Evolutionary conservation across 371 early-diverging fungal species (phyloP), one percentile per base, ranked within the genome.

Genomic region (Sporodiniella umbellata): DNA sequence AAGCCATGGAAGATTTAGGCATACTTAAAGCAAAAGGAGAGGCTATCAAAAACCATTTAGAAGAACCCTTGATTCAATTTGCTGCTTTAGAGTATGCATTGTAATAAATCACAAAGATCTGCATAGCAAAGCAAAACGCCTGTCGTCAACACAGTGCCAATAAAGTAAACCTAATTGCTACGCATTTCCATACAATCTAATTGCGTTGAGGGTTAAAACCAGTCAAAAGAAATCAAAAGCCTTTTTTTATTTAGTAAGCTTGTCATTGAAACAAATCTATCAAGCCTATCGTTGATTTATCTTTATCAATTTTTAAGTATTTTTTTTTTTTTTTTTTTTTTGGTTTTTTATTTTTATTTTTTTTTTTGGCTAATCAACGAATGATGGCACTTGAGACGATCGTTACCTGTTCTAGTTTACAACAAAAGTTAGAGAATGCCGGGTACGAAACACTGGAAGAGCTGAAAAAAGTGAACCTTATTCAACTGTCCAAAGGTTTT

Each of bases 21-120:
- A 79, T 88, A 33, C 63, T 90, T 30, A 83, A 79, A 55, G 82
- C 84, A 7, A 90, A 90, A 80, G 70, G 75, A 14, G 75, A 81
- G 38, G 85, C 80, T 6, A 54, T 82, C 30, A 71, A 72, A 24
- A 61, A 69, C 28, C 85, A 84, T 60, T 60, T 84, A 43, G 77
- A 82, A 56, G 80, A 76, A 40, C 85, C 85, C 12, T 60, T 84
- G 33, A 68, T 64, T 30, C 68, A 66, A 60, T 70, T 79, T 6
- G 78, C 78, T 45, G 64, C 75, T 45, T 78, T 28, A 35, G 40
- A 21, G 21, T 40, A 28, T 28, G 4, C 30, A 28, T 10, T 28
- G 30, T 28, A 28, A 28, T 7, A 28, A 35, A 35, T n/a, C n/a
- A n/a, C n/a, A n/a, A n/a, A n/a, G n/a, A n/a, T n/a, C n/a, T n/a